Percentiles rank a stretch among this genome's conserved stretches.
Conservation (phyloP, 257 asterid genomes). For the Solanum tacnaense region DNA sequence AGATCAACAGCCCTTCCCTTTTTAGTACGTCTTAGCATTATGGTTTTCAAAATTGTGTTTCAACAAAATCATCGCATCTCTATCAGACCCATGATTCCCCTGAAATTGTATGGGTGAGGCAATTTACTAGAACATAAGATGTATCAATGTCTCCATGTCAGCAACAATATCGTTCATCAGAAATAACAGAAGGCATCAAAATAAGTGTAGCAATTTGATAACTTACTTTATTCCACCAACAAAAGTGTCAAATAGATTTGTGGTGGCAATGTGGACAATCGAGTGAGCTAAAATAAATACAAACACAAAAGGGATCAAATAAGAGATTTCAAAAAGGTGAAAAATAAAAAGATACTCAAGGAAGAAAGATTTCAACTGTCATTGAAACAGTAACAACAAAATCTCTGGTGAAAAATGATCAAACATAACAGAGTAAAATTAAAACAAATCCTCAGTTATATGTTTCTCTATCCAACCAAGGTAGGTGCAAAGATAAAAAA, state of each 20-base stretch:
- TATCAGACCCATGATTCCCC: constrained; percentile 39
- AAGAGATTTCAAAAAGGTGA: background rate
- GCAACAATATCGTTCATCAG: background rate
- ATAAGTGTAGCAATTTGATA: background rate
- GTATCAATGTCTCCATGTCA: background rate
- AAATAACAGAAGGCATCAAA: background rate
- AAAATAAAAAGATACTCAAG: background rate
- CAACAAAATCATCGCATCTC: constrained; percentile 77
- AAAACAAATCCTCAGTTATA: no score
- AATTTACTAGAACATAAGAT: constrained; percentile 37
- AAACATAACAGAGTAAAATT: no score
- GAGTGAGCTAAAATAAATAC: background rate
- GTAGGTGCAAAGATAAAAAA: no score
- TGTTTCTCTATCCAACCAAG: no score
- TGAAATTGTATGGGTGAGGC: constrained; percentile 63
- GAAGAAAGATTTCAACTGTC: background rate
- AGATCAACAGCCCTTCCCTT: constrained; percentile 95
- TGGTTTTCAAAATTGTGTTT: constrained; percentile 64
- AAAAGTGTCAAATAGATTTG: constrained; percentile 67
- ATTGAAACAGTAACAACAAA: background rate
- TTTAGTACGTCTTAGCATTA: constrained; percentile 78
- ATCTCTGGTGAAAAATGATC: no score
- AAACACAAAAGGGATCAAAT: constrained; percentile 1
- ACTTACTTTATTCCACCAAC: constrained; percentile 96
- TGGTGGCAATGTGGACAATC: constrained; percentile 24